Percentiles rank a stretch among this genome's conserved stretches.
phyloP scores from a whole-genome alignment of 2,329 filamentous ascomycete species.

The Alternaria sp. region DNA sequence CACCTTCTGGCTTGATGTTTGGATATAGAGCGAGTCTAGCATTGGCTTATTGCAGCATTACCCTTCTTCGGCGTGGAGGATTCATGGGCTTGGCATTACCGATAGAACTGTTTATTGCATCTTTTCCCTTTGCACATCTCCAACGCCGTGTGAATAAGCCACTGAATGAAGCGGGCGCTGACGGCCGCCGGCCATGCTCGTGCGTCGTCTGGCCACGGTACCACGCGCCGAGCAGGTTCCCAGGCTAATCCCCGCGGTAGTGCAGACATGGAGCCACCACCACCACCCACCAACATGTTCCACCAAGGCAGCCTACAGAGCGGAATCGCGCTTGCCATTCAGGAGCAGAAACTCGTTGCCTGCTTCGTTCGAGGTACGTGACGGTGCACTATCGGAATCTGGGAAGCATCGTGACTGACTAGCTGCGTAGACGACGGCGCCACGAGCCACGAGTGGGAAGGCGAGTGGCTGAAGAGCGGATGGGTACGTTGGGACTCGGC shows the following conservation, averaged over 20 bases:
- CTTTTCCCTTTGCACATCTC: background rate
- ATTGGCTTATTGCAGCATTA: constrained; percentile 27
- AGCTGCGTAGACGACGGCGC: constrained; percentile 66
- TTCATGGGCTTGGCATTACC: constrained; percentile 34
- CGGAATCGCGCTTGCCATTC: constrained; percentile 77
- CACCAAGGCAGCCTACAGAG: constrained; percentile 80
- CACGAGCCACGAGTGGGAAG: constrained; percentile 75
- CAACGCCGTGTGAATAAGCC: background rate
- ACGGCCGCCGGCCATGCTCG: background rate
- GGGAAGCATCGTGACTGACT: constrained; percentile 10
- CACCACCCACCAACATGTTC: constrained; percentile 66
- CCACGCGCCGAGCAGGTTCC: constrained; percentile 7
- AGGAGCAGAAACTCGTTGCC: constrained; percentile 76
- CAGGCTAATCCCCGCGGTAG: constrained; percentile 22
- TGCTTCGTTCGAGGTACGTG: constrained; percentile 79
- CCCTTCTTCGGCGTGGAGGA: constrained; percentile 40
- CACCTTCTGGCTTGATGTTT: constrained; percentile 26
- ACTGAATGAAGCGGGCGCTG: background rate
- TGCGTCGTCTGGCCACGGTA: constrained; percentile 13
- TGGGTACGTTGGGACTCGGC: constrained; percentile 32
- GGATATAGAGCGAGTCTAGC: constrained; percentile 22
- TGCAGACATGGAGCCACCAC: constrained; percentile 7
- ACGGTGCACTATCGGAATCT: constrained; percentile 13
- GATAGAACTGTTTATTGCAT: constrained; percentile 39
- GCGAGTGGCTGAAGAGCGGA: constrained; percentile 63